Percentiles rank a stretch among this genome's conserved stretches.
These are phyloP conservation scores for Hypocrella siamensis DNA, from an alignment of 2,329 filamentous ascomycete genomes.

Conservation along the genomic window DNA sequence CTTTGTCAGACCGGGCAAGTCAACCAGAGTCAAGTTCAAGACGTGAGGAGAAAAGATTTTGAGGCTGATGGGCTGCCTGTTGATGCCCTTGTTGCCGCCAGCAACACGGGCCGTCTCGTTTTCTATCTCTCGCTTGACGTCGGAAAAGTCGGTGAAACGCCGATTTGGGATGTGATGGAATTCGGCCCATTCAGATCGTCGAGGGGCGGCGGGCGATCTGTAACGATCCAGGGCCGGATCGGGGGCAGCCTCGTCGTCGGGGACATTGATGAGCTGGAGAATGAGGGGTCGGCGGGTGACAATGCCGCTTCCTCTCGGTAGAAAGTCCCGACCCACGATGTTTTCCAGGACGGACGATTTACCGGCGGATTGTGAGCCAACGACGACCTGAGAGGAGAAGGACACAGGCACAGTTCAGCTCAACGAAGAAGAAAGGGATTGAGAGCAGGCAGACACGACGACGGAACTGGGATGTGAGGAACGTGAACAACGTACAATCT, in stretches of 20 bases:
- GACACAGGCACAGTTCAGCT: no score
- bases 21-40: constrained; percentile 87
- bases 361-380: constrained; percentile 93
- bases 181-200: constrained; percentile 69
- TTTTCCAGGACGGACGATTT: constrained; percentile 99
- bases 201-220: constrained; percentile 56
- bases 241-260: constrained; percentile 52
- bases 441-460: no score
- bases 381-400: constrained; percentile 60
- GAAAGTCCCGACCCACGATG: constrained; percentile 93
- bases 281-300: constrained; percentile 90
- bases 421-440: no score
- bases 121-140: constrained; percentile 94
- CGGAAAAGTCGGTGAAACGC: constrained; percentile 77
- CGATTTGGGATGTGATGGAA: constrained; percentile 90
- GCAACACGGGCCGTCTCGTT: constrained; percentile 84
- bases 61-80: constrained; percentile 90
- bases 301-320: constrained; percentile 91
- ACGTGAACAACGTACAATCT: constrained; percentile 58
- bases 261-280: constrained; percentile 94
- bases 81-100: constrained; percentile 96
- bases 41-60: constrained; percentile 98
- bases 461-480: constrained; percentile 5
- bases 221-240: constrained; percentile 57
- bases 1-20: constrained; percentile 92